Evolutionary conservation across 1,284 basidiomycete species (phyloP).

Genomic region (Sporisorium scitamineum): DNA sequence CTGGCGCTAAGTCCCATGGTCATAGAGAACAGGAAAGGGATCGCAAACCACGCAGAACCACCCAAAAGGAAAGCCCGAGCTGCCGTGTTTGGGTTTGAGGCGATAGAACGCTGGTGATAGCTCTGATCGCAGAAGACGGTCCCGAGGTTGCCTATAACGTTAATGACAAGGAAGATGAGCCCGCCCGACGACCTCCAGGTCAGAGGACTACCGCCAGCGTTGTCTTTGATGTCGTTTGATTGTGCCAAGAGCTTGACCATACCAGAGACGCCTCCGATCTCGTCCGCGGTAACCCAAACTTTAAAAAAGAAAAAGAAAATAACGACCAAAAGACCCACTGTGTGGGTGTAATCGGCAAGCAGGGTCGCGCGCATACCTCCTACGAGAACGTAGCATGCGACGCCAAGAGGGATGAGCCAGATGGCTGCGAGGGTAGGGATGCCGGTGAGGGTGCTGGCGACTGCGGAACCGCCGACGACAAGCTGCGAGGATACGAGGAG

Average conservation of each 20-base stretch:
- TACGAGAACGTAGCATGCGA: constrained; percentile 61
- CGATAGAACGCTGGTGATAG: constrained; percentile 83
- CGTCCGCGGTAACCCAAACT: constrained; percentile 77
- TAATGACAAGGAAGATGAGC: constrained; percentile 88
- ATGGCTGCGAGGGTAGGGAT: constrained; percentile 58
- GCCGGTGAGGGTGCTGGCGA: constrained; percentile 73
- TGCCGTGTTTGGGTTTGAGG: constrained; percentile 81
- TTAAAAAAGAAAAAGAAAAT: constrained; percentile 74
- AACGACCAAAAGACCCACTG: constrained; percentile 59
- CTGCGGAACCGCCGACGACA: constrained; percentile 63
- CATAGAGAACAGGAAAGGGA: constrained; percentile 75
- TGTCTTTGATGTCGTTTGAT: constrained; percentile 73
- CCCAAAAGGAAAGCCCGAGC: constrained; percentile 89
- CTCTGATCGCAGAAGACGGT: constrained; percentile 78
- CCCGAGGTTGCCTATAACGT: constrained; percentile 71
- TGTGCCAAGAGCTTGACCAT: constrained; percentile 72
- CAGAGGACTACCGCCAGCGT: constrained; percentile 76
- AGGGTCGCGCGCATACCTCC: constrained; percentile 67
- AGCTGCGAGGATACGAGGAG: constrained; percentile 64
- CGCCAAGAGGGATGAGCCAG: constrained; percentile 64
- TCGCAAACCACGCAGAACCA: constrained; percentile 80
- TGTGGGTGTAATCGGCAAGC: constrained; percentile 67
- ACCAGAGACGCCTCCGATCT: constrained; percentile 54
- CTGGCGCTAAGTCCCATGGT: constrained; percentile 75
- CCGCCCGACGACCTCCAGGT: constrained; percentile 85